These are phyloP conservation scores for Chrysophaeum taylorii DNA, from an alignment of 352 stramenopile genomes.

Conservation along the genomic window DNA sequence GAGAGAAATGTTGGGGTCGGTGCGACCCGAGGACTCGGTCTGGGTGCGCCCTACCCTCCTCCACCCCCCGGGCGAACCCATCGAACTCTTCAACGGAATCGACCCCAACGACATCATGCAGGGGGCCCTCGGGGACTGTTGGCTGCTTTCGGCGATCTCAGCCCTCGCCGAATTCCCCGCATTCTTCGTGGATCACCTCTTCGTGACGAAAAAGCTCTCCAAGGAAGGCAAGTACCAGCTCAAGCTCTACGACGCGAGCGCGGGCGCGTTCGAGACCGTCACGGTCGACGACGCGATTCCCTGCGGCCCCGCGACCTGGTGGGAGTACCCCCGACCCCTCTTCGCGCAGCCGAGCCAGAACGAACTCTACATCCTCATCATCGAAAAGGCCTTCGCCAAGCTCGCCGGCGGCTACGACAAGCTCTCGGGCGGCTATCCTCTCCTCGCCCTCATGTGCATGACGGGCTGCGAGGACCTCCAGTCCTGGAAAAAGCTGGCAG, in stretches of 20 bases:
- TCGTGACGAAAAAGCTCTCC: too few species aligned
- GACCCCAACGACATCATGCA: constrained; percentile 57
- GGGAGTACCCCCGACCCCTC: constrained; percentile 4
- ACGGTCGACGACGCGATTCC: constrained; percentile 41
- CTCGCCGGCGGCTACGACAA: background rate
- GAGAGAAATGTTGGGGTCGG: background rate
- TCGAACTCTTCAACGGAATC: constrained; percentile 30
- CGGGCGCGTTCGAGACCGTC: constrained; percentile 31
- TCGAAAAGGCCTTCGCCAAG: constrained; percentile 8
- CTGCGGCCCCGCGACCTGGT: constrained; percentile 21
- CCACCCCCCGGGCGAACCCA: constrained; percentile 40
- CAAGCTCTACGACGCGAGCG: constrained; percentile 12
- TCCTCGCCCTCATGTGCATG: background rate
- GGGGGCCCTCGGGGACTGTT: constrained; percentile 59
- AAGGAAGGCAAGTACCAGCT: constrained; percentile 29
- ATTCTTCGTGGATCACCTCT: constrained; percentile 13
- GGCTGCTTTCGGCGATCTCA: constrained; percentile 58
- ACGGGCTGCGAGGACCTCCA: constrained; percentile 6
- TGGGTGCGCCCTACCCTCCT: background rate
- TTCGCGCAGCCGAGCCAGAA: constrained; percentile 10
- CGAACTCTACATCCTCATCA: background rate
- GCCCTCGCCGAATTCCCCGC: constrained; percentile 55
- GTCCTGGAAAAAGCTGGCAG: background rate
- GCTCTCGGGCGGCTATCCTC: background rate
- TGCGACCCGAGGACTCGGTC: too few species aligned